These are phyloP conservation scores for Coemansia sp. DNA, from an alignment of 192 early-diverging fungal species.

Conservation along the genomic window DNA sequence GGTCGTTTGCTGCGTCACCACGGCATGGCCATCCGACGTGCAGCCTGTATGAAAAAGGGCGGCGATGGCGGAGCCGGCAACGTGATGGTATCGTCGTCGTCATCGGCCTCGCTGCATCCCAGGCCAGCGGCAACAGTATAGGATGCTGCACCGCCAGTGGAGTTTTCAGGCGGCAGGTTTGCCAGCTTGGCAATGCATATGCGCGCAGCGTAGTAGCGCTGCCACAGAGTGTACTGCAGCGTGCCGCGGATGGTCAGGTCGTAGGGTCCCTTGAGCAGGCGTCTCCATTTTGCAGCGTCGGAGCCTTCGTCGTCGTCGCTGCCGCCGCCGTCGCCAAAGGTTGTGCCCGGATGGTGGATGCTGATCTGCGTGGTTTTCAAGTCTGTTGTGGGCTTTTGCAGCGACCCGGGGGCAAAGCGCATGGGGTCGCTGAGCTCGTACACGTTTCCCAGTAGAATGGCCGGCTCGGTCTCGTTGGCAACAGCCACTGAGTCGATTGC, in stretches of 20 bases:
- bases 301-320: constrained; percentile 33
- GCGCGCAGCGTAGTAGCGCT: constrained; percentile 52
- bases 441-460: constrained; percentile 50
- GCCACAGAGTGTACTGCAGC: constrained; percentile 56
- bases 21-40: not conserved
- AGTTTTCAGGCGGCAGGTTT: constrained; percentile 43
- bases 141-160: constrained; percentile 3
- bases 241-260: constrained; percentile 57
- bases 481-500: too few relatives aligned
- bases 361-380: constrained; percentile 50
- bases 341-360: constrained; percentile 47
- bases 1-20: not conserved
- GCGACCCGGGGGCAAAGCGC: constrained; percentile 44
- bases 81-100: constrained; percentile 44
- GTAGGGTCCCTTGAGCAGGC: constrained; percentile 49
- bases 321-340: constrained; percentile 10
- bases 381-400: constrained; percentile 28
- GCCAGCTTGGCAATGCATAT: constrained; percentile 56
- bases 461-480: constrained; percentile 46
- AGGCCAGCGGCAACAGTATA: constrained; percentile 30
- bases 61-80: constrained; percentile 35
- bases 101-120: constrained; percentile 46
- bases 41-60: constrained; percentile 7
- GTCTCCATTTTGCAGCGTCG: constrained; percentile 46
- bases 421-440: constrained; percentile 52